Base-by-base conservation (phyloP, 768 basidiomycete genomes). In the Lentinus brumalis region DNA sequence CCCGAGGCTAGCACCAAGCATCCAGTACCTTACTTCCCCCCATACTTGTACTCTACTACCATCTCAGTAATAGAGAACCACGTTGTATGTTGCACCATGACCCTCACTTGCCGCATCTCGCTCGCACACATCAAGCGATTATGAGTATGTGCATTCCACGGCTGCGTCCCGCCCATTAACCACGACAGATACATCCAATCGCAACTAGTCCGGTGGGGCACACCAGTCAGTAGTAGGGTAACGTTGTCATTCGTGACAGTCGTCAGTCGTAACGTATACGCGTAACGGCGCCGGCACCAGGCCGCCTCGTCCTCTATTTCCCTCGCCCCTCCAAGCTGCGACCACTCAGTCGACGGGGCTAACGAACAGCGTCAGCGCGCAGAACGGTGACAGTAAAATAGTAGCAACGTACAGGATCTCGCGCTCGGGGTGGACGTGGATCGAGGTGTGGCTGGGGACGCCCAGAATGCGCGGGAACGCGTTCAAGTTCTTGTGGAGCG, bases 401-500 rank as follows among this genome's bases (percentile, higher is more conserved):
- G 14, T 32, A 49, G 16, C 6, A 6, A 77, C 81, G 12, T 72
- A 86, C 85, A 70, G 68, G 38, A 84, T 81, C 64, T 81, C 77
- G 63, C 78, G 81, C 52, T 77, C 76, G n/a, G 82, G 76, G 58
- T 79, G 82, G 64, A 89, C 84, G 64, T 89, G 89, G 67, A 92
- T 88, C 8, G 88, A 89, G n/a, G 80, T 79, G 69, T 98, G 96
- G 67, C 83, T 91, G 16, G 83, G 77, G 30, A 96, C 85, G 32
- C 93, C 94, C 46, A 90, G 86, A 68, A 97, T 83, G 61, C 97
- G 91, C 71, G 94, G 94, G 80, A 88, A 98, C 0, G 88, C 92
- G 71, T 98, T 98, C 65, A 98, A 78, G 81, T 98, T 99, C 81
- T 99, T 99, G 82, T 98, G 96, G 62, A 96, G 76, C 5, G 96